These are phyloP conservation scores for Phellopilus nigrolimitatus DNA, from an alignment of 1,284 basidiomycete species.

Conservation along the genomic window DNA sequence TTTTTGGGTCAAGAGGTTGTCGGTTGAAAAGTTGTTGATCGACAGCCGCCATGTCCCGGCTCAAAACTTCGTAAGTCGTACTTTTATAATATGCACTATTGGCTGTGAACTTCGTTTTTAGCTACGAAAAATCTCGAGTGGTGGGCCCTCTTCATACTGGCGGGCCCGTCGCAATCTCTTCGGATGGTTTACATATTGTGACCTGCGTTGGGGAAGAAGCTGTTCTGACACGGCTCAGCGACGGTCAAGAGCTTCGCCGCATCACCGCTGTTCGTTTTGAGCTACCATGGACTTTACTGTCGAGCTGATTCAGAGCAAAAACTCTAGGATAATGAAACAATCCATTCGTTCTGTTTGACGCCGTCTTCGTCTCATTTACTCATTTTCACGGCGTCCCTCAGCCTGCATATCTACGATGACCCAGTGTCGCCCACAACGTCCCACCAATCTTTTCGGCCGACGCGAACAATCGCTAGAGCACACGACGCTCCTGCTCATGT, in stretches of 20 bases:
- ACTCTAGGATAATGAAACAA: conserved; percentile 57
- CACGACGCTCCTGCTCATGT: conserved; percentile 94
- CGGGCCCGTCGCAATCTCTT: conserved; percentile 78
- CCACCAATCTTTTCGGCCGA: conserved; percentile 51
- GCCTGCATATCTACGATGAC: conserved; percentile 65
- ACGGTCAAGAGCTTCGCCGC: conserved; percentile 71
- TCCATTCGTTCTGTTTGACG: conserved; percentile 62
- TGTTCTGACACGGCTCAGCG: conserved; percentile 74
- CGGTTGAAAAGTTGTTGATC: conserved; percentile 8
- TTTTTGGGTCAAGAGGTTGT: too few species aligned
- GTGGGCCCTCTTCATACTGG: conserved; percentile 83
- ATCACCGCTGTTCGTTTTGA: conserved; percentile 70
- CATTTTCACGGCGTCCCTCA: conserved; percentile 65
- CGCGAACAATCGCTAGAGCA: conserved; percentile 74
- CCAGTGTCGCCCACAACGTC: conserved; percentile 42
- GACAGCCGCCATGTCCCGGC: conserved; percentile 37
- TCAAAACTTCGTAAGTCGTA: conserved; percentile 56
- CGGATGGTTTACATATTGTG: conserved; percentile 76
- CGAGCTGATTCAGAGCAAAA: conserved; percentile 14
- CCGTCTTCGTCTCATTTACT: conserved; percentile 58
- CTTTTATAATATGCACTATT: conserved; percentile 6
- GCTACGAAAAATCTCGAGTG: conserved; percentile 68
- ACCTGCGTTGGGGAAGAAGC: conserved; percentile 88
- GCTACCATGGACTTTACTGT: conserved; percentile 7
- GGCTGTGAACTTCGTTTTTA: conserved; percentile 30